Conservation (phyloP, 2,329 filamentous ascomycete species). For the Colletotrichum sidae region DNA sequence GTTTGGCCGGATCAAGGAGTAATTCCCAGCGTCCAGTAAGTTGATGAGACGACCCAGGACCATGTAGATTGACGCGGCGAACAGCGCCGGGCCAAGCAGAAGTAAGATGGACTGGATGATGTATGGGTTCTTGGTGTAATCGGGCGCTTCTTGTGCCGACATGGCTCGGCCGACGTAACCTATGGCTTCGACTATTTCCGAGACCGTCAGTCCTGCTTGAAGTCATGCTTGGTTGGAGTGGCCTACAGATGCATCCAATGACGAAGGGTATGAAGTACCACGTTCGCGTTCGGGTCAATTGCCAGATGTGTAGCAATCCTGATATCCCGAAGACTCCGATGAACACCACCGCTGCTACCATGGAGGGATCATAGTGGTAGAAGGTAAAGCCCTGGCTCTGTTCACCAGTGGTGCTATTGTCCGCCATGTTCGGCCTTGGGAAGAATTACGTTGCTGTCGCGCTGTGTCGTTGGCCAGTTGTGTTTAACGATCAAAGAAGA, state of each 20-base stretch:
- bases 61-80: conserved; percentile 65
- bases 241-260: conserved; percentile 63
- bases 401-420: conserved; percentile 20
- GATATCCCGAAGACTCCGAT: conserved; percentile 54
- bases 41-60: conserved; percentile 57
- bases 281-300: conserved; percentile 53
- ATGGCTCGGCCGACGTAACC: conserved; percentile 64
- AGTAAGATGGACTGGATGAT: conserved; percentile 56
- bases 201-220: neutral
- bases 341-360: conserved; percentile 56
- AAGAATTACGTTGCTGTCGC: neutral
- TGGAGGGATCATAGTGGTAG: conserved; percentile 62
- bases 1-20: conserved; percentile 46
- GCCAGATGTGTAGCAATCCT: conserved; percentile 52
- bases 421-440: neutral
- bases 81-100: conserved; percentile 59
- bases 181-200: conserved; percentile 55
- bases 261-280: conserved; percentile 66
- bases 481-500: no score
- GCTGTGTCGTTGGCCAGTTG: no score
- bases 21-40: conserved; percentile 48
- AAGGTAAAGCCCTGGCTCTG: conserved; percentile 38
- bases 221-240: neutral
- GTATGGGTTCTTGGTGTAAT: conserved; percentile 51
- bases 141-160: conserved; percentile 54